Percentiles rank a stretch among this genome's conserved stretches.
Evolutionary conservation across 192 early-diverging fungal species (phyloP).

Genomic region (Thamnidium elegans): DNA sequence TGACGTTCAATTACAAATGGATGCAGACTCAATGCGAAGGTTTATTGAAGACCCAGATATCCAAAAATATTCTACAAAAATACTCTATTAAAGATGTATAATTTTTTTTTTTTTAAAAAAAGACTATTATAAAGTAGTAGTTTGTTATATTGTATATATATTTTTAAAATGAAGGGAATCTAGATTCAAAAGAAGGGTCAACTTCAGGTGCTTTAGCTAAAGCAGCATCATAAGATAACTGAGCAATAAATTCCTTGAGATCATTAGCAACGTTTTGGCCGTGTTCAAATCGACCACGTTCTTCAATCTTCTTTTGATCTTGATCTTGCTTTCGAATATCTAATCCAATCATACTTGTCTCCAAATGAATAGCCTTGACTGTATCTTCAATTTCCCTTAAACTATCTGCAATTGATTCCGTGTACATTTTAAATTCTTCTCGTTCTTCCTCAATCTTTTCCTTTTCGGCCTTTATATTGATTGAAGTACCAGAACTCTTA

Average conservation of each 20-base stretch:
- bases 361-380: conserved; percentile 21
- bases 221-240: conserved; percentile 21
- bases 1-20: conserved; percentile 31
- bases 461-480: conserved; percentile 13
- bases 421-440: conserved; percentile 23
- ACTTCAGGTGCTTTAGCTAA: conserved; percentile 31
- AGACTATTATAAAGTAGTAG: not conserved
- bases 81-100: conserved; percentile 9
- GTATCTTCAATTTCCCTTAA: conserved; percentile 16
- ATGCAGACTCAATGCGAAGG: conserved; percentile 23
- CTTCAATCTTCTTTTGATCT: conserved; percentile 34
- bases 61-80: conserved; percentile 15
- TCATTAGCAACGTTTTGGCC: conserved; percentile 25
- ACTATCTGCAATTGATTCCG: conserved; percentile 16
- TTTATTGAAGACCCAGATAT: conserved; percentile 32
- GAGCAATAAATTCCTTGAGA: conserved; percentile 32
- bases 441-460: conserved; percentile 27
- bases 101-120: not conserved
- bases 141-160: not conserved
- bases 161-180: conserved; percentile 32
- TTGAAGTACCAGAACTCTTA: conserved; percentile 6
- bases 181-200: conserved; percentile 34
- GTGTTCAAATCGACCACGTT: conserved; percentile 32
- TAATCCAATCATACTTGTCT: conserved; percentile 31
- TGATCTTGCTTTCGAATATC: conserved; percentile 26